Evolutionary conservation across 805 yeast genomes (phyloP).

Genomic region (Saturnispora bothae): DNA sequence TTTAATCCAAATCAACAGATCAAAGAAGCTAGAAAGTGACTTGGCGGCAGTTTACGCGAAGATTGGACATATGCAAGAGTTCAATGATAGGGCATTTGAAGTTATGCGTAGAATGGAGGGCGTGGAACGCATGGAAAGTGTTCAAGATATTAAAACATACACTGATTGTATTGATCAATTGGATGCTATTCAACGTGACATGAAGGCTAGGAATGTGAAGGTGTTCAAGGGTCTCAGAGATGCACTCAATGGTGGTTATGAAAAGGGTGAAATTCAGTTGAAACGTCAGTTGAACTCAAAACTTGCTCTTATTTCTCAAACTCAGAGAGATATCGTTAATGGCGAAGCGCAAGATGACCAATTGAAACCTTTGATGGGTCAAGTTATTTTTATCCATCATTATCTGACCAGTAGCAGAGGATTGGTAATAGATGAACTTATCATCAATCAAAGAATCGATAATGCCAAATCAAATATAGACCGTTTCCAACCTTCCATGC

Average conservation of each 20-base stretch:
- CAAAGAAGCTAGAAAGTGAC: slow-evolving; percentile 1
- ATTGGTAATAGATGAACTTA: slow-evolving; percentile 25
- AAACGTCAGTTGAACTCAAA: slow-evolving; percentile 38
- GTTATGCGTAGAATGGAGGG: slow-evolving; percentile 17
- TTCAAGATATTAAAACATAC: slow-evolving; percentile 33
- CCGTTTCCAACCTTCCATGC: slow-evolving; percentile 32
- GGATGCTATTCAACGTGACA: slow-evolving; percentile 20
- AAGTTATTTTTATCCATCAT: slow-evolving; percentile 31
- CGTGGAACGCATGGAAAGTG: slow-evolving; percentile 22
- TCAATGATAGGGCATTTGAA: slow-evolving; percentile 4
- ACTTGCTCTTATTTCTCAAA: slow-evolving; percentile 24
- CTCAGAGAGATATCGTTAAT: slow-evolving; percentile 2
- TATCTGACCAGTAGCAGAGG: slow-evolving; percentile 30
- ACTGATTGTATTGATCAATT: slow-evolving; percentile 26
- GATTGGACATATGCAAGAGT: slow-evolving; percentile 26
- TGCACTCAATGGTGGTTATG: slow-evolving; percentile 46
- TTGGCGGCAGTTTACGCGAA: slow-evolving; percentile 35
- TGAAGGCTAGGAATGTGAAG: slow-evolving; percentile 22
- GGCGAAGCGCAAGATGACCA: slow-evolving; percentile 24
- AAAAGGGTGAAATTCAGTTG: slow-evolving; percentile 45
- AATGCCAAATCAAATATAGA: slow-evolving; percentile 30
- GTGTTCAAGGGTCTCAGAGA: slow-evolving; percentile 60
- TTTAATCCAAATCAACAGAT: slow-evolving; percentile 2
- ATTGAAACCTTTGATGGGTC: slow-evolving; percentile 27
- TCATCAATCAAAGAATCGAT: slow-evolving; percentile 33